These are phyloP conservation scores for Hymenoscyphus infarciens DNA, from an alignment of 2,329 filamentous ascomycete genomes.

Conservation along the genomic window DNA sequence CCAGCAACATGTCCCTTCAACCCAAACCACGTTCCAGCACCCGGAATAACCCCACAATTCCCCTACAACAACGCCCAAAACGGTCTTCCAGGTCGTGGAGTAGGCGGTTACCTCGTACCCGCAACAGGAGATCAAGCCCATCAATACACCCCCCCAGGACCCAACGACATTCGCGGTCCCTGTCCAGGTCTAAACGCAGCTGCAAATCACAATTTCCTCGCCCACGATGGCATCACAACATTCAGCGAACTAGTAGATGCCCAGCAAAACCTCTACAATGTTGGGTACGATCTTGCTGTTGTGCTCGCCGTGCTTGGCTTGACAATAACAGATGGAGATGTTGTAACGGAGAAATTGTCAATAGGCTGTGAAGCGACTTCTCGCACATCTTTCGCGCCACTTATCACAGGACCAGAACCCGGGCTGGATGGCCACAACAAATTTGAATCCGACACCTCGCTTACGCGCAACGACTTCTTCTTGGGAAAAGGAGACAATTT, in stretches of 20 bases:
- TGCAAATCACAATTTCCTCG: slow-evolving; percentile 41
- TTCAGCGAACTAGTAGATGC: slow-evolving; percentile 30
- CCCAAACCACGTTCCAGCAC: slow-evolving; percentile 37
- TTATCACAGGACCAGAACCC: slow-evolving; percentile 24
- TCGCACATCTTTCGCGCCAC: slow-evolving; percentile 30
- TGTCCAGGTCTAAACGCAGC: slow-evolving; percentile 42
- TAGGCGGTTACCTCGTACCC: slow-evolving; percentile 43
- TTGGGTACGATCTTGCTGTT: slow-evolving; percentile 24
- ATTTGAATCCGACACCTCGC: slow-evolving; percentile 26
- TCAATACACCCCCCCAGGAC: slow-evolving; percentile 24
- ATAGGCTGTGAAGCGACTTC: slow-evolving; percentile 31
- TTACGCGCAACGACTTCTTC: slow-evolving; percentile 31
- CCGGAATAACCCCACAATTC: slow-evolving; percentile 35
- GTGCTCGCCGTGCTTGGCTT: slow-evolving; percentile 26
- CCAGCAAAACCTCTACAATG: slow-evolving; percentile 30
- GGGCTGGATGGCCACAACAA: slow-evolving; percentile 28
- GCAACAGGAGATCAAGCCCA: slow-evolving; percentile 34
- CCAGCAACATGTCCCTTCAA: slow-evolving; percentile 36
- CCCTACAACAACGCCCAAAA: slow-evolving; percentile 44
- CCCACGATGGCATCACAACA: slow-evolving; percentile 37
- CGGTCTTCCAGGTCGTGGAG: slow-evolving; percentile 39
- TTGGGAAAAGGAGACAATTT: slow-evolving; percentile 23
- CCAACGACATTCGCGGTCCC: slow-evolving; percentile 40
- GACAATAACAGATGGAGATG: slow-evolving; percentile 25
- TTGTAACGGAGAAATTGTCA: slow-evolving; percentile 26